Evolutionary conservation across 805 yeast species (phyloP), one percentile per base, ranked within the genome.

Genomic region (Lachancea lanzarotensis): DNA sequence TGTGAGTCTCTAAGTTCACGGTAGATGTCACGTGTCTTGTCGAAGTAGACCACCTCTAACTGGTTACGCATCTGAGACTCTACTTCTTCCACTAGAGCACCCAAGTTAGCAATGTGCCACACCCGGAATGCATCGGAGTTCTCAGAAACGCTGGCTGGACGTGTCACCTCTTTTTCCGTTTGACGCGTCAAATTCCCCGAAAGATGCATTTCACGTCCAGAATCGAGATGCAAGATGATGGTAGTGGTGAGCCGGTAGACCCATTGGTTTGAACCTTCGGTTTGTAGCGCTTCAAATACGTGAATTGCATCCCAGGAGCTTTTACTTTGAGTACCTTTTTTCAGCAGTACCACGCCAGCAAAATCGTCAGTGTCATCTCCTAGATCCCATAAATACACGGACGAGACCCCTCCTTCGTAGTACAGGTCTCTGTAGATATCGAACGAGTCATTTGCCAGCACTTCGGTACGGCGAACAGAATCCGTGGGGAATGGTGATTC

Each of bases 291-390:
- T 63, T 91, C 97, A 52, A 93, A 76, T 9, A 91, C 98, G 63
- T 91, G 98, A 51, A 91, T 85, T 43, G 93, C 80, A 65, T 93
- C 96, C 98, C 98, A 91, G 41, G 74, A 70, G 12, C 90, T 85
- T 6, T 55, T 43, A 19, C 62, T 57, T 16, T 57, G 53, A 19
- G 58, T 56, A 9, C 56, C 55, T 42, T 91, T 91, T 68, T 93
- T 86, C 60, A 91, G 73, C 48, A 91, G 71, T 13, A 81, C 89
- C 4, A 89, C 96, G 17, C 98, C 98, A 3, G 97, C 96, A 69
- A 91, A 88, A 33, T 61, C 66, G 26, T 60, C 57, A 19, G 67
- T 69, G 35, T 62, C 72, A 18, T 75, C 82, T 12, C 78, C 87
- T 30, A 79, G 81, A 55, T 90, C 96, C 98, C 98, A 91, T 42